Evolutionary conservation across 2,329 filamentous ascomycete genomes (phyloP), one percentile per base, ranked within the genome.

Genomic region (Monosporascus sp.): DNA sequence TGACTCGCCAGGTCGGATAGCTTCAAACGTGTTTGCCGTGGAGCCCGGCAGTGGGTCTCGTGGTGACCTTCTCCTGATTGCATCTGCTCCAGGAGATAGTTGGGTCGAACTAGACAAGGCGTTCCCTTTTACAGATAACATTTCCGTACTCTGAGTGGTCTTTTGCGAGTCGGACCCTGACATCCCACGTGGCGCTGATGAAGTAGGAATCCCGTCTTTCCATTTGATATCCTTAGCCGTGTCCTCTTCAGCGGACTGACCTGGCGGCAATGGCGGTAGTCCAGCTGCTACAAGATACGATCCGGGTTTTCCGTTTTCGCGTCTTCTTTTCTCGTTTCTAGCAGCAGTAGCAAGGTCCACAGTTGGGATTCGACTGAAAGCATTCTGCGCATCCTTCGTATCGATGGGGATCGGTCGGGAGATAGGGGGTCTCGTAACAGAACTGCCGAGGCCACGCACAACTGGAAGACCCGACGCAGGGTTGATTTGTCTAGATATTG

Each of bases 31-130:
- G 6, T 63, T 48, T 24, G 58, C 52, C 17, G 59, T 59, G 14
- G 55, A 31, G 18, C 50, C 51, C 35, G 55, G 54, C 24, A 54
- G 52, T 2, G 65, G 59, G 8, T 75, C 69, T 47, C 75, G 68
- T 17, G 80, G 80, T 2, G 80, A 83, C 46, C 81, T 71, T 58
- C 77, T 73, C 11, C 79, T 73, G 27, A 82, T 59, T 44, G 75
- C 75, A 6, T 81, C 78, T 4, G 68, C 63, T 2, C 72, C 74
- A 0, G 80, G 80, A 4, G 80, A 83, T 6, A 78, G 63, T 60
- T 81, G 74, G 7, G 74, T 70, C 2, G 75, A 77, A 11, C 75
- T 77, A 4, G 74, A 75, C 14, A 66, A 68, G 1, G 72, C 75
- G 48, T 68, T 67, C 63, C 62, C 54, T 61, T 65, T 35, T 61